Conservation (phyloP, 176 grass and related monocot genomes). For the Musa troglodytarum region DNA sequence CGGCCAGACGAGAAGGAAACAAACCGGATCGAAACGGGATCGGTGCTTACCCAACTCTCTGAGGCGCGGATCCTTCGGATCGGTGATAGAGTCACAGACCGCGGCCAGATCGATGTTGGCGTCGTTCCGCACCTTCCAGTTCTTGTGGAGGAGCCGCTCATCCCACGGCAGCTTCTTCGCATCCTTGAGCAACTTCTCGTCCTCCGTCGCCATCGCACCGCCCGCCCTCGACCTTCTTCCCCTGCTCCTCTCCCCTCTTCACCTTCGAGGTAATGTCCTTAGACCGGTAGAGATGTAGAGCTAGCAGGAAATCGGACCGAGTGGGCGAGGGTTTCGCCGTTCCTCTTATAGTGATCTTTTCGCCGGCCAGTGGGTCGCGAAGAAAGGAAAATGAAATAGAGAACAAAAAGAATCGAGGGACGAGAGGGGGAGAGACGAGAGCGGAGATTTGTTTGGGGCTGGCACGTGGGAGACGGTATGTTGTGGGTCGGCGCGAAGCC, state of each 20-base stretch:
- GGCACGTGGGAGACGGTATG: conserved; percentile 12
- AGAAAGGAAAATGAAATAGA: neutral
- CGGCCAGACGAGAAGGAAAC: conserved; percentile 11
- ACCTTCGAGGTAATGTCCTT: neutral
- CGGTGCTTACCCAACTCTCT: conserved; percentile 65
- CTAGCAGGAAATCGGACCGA: conserved; percentile 16
- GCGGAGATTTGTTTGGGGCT: conserved; percentile 2
- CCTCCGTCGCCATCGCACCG: conserved; percentile 76
- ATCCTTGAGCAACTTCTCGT: conserved; percentile 99
- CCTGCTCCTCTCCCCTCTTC: neutral
- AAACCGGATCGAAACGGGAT: conserved; percentile 13
- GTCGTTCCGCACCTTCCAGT: conserved; percentile 99
- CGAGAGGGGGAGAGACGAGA: neutral
- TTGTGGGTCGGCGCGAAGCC: conserved; percentile 3
- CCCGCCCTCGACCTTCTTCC: no score
- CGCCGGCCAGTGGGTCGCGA: conserved; percentile 3
- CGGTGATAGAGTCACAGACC: conserved; percentile 73
- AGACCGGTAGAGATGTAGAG: neutral
- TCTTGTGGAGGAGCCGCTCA: conserved; percentile 90
- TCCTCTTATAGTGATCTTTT: neutral
- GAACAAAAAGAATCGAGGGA: neutral
- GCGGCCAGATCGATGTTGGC: conserved; percentile 94
- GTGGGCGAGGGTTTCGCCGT: conserved; percentile 24
- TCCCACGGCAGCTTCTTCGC: conserved; percentile 98
- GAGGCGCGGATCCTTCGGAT: conserved; percentile 92